Evolutionary conservation across 176 grass and related monocot genomes (phyloP).

Genomic region (Thinopyrum elongatum): DNA sequence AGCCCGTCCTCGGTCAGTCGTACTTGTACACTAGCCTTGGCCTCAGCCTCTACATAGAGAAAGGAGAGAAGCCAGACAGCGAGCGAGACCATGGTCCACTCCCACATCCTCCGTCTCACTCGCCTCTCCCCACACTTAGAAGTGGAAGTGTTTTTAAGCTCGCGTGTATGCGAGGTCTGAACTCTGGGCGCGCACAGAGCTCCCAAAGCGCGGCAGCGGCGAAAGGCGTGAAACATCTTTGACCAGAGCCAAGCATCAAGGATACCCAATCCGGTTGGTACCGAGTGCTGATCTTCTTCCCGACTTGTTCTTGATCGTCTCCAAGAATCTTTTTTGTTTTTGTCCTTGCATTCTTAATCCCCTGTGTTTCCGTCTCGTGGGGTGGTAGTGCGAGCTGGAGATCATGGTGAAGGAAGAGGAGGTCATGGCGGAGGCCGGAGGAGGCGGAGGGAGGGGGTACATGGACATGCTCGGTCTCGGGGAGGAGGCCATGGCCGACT

Average conservation of each 20-base stretch:
- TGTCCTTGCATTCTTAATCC: background rate
- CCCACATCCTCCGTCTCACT: background rate
- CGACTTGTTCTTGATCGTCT: background rate
- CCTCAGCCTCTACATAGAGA: background rate
- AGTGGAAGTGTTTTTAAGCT: background rate
- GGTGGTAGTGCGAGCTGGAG: background rate
- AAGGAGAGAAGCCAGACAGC: background rate
- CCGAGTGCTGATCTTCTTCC: background rate
- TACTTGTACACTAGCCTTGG: conserved; percentile 3
- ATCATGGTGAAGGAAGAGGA: conserved; percentile 51
- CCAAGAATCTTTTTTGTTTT: background rate
- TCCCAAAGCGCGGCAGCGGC: too few species aligned
- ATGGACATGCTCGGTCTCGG: conserved; percentile 41
- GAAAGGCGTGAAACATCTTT: too few species aligned
- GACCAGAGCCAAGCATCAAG: background rate
- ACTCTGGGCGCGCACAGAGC: too few species aligned
- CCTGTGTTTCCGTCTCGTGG: background rate
- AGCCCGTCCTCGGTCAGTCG: background rate
- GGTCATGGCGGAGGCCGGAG: conserved; percentile 24
- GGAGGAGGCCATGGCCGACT: conserved; percentile 31
- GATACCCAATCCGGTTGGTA: background rate
- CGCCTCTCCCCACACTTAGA: conserved; percentile 1
- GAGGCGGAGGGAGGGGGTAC: conserved; percentile 40
- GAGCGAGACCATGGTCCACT: conserved; percentile 28
- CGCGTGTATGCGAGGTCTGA: too few species aligned